phyloP scores from a whole-genome alignment of 1,284 basidiomycete genomes.

The Leccinum griseonigrum region DNA sequence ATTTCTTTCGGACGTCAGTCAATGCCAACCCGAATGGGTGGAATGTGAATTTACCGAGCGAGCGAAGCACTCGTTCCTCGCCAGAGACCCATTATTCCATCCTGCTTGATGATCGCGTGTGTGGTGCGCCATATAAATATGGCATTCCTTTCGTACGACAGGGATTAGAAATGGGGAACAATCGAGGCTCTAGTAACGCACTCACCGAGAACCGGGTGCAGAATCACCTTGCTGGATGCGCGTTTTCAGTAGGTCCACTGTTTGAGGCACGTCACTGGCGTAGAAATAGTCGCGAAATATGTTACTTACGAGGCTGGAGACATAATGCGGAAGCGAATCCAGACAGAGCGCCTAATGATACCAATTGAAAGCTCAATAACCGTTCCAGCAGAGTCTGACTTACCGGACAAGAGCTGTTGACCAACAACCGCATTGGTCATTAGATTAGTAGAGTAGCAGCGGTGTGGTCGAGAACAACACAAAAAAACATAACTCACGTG shows the following conservation, averaged over 20 bases:
- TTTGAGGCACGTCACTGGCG: neutral
- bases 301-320: constrained; percentile 70
- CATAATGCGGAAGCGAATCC: constrained; percentile 71
- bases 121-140: constrained; percentile 48
- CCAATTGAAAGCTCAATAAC: neutral
- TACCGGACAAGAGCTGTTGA: constrained; percentile 73
- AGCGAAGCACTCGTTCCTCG: constrained; percentile 84
- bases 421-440: constrained; percentile 41
- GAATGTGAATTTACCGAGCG: constrained; percentile 49
- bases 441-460: neutral
- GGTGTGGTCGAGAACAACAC: neutral
- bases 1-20: constrained; percentile 53
- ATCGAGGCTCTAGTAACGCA: constrained; percentile 2
- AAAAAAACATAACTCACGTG: neutral
- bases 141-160: constrained; percentile 32
- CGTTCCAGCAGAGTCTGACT: neutral
- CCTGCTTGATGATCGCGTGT: constrained; percentile 55
- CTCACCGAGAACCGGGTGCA: constrained; percentile 36
- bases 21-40: neutral
- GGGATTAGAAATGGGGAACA: neutral
- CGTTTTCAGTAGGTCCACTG: constrained; percentile 88
- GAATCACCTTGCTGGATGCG: constrained; percentile 78
- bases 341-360: constrained; percentile 60
- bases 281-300: neutral
- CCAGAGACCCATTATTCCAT: constrained; percentile 78